phyloP scores from a whole-genome alignment of 768 basidiomycete genomes.

The Mycena pura region DNA sequence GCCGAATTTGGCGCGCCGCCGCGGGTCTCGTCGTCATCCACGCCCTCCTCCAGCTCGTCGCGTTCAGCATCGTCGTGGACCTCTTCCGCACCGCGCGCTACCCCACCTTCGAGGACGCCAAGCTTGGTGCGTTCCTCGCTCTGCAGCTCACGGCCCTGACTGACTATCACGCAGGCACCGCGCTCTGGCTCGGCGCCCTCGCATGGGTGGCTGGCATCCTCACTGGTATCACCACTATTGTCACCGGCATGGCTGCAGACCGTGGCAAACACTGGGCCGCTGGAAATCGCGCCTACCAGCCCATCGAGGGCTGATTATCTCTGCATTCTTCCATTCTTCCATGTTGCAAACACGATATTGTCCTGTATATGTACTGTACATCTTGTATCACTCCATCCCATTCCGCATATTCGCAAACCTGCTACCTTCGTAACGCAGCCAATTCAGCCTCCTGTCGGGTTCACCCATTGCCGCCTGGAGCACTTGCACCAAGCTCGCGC shows the following conservation, averaged over 20 bases:
- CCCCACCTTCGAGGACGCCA: conserved; percentile 62
- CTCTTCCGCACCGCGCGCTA: conserved; percentile 54
- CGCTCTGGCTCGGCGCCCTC: conserved; percentile 62
- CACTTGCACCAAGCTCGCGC: conserved; percentile 72
- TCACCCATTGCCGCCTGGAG: conserved; percentile 83
- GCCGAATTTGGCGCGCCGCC: conserved; percentile 79
- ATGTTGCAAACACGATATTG: neutral
- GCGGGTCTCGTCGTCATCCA: conserved; percentile 69
- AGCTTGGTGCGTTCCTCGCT: conserved; percentile 54
- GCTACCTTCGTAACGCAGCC: conserved; percentile 79
- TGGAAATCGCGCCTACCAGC: conserved; percentile 70
- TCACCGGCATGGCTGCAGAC: conserved; percentile 68
- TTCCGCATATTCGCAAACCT: conserved; percentile 81
- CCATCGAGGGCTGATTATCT: conserved; percentile 36
- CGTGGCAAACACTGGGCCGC: conserved; percentile 77
- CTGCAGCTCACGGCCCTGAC: neutral
- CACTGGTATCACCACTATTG: conserved; percentile 58
- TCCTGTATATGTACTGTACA: conserved; percentile 3
- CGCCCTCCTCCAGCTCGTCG: conserved; percentile 67
- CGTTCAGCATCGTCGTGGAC: conserved; percentile 71
- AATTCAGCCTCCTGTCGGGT: conserved; percentile 75
- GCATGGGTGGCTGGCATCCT: conserved; percentile 68
- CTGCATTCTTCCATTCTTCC: neutral
- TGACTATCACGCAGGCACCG: conserved; percentile 52
- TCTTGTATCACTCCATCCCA: conserved; percentile 58